Base-by-base conservation (phyloP, 441 rosid genomes). In the Pelargonium cotyledonis region DNA sequence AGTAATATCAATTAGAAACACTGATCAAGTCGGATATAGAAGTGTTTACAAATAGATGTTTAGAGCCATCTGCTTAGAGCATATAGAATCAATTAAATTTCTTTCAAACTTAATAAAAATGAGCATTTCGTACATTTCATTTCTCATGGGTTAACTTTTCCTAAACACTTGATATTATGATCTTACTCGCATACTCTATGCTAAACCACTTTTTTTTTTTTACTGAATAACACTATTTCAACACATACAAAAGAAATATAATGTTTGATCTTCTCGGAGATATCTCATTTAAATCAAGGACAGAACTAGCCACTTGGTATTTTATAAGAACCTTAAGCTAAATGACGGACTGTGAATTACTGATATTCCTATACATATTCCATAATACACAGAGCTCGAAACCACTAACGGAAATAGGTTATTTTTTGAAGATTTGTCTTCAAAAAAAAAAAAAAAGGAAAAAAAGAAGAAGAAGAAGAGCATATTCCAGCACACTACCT, bases 401-500 rank as follows among this genome's bases (percentile, higher is more conserved):
- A 49, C 57, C 15, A 49, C 31, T 49, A 6, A 14, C 14, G 57
- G 55, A 10, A 12, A 49, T 1, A 49, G 4, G 9, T 14, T 49
- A 49, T n/a, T 49, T 49, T 9, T 49, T 14, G 9, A 49, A 4
- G 6, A 21, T 21, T 21, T 44, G 49, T 44, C 12, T 11, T 44
- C 49, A 11, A 44, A 44, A 44, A 44, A 44, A 11, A 41, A 40
- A 1, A 16, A 46, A 40, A 40, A n/a, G 64, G 66, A 18, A 21
- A 46, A 60, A 44, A 6, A 6, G 49, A n/a, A n/a, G 19, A 6
- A 6, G 49, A n/a, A n/a, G 19, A 57, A 57, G 14, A 9, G 8
- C 14, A 71, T 43, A 49, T 46, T 23, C 15, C 62, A 40, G 38
- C 18, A 67, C 8, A 6, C 21, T 84, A 94, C 97, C 97, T 94